Base-by-base conservation (phyloP, 495 filamentous ascomycete species). In the Aspergillus cavernicola region DNA sequence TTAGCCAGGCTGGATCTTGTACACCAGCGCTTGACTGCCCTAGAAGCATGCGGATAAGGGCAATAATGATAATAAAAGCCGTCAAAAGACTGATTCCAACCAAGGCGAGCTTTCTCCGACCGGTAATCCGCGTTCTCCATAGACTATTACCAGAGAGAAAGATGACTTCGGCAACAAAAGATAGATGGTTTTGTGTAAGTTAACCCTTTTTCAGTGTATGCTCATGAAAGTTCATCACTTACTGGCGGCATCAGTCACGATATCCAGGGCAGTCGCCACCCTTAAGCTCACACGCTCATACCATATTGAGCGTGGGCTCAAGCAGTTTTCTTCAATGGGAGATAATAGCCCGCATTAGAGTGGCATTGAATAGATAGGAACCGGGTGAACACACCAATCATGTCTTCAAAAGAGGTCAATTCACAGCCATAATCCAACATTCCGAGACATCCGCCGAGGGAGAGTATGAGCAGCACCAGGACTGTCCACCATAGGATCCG, bases 401-500 rank as follows among this genome's bases (percentile, higher is more conserved):
- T 12, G 4, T 35, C 32, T 35, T 35, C 32, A 35, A 13, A 13
- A 7, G 5, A 7, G 12, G 6, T 35, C 32, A 35, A 13, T 35
- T 7, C 5, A 35, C 32, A 35, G 5, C 4, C 12, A 15, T 35
- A 35, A 35, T 35, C 32, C 11, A 35, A 10, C 9, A 35, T 15
- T 15, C 32, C 32, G 12, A 35, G 32, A 10, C 32, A 35, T 4
- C 32, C 32, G 33, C 13, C 19, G 26, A 48, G 10, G 15, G 29
- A 48, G 16, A 12, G 6, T 9, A 48, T 31, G 11, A 18, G 8
- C 10, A 50, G 18, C 9, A 23, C 33, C 46, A 37, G 9, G n/a
- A 50, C 46, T 20, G 11, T 20, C 46, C 46, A 50, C 46, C 46
- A 50, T 16, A 50, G 19, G 8, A 50, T 37, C 10, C 33, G 31